phyloP scores from a whole-genome alignment of 257 asterid genomes.

The Galeopsis tetrahit region DNA sequence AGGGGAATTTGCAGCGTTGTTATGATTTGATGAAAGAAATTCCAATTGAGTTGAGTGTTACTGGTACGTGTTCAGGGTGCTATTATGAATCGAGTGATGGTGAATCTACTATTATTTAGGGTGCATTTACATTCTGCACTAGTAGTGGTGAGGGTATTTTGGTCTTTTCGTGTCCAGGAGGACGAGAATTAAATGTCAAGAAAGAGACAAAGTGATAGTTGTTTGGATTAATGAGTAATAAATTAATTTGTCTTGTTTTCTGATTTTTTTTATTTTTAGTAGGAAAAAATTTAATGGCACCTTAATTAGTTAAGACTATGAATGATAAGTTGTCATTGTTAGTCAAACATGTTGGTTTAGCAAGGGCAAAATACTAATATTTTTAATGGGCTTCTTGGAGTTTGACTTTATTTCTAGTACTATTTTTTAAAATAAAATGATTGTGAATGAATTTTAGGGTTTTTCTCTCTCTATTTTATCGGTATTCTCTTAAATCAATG shows the following conservation, averaged over 20 bases:
- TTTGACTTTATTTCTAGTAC: too few relatives aligned
- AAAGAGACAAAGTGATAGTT: too few relatives aligned
- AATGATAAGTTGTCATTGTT: background rate
- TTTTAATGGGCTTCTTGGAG: too few relatives aligned
- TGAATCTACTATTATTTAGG: conserved; percentile 7
- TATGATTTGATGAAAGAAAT: conserved; percentile 45
- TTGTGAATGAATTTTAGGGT: too few relatives aligned
- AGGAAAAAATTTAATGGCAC: background rate
- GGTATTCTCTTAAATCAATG: too few relatives aligned
- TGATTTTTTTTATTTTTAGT: background rate
- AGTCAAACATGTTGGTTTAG: background rate
- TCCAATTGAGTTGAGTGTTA: conserved; percentile 44
- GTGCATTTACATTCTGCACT: conserved; percentile 30
- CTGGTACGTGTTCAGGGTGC: conserved; percentile 35
- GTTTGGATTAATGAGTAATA: background rate
- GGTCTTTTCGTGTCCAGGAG: conserved; percentile 20
- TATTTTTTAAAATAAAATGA: too few relatives aligned
- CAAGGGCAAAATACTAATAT: too few relatives aligned
- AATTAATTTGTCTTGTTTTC: background rate
- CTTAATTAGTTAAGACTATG: background rate
- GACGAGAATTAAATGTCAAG: background rate
- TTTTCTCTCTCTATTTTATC: too few relatives aligned
- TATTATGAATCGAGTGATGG: conserved; percentile 16
- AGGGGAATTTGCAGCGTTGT: conserved; percentile 57
- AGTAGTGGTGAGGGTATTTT: conserved; percentile 23